Conservation (phyloP, 2,329 filamentous ascomycete genomes). For the Fusarium xyrophilum region DNA sequence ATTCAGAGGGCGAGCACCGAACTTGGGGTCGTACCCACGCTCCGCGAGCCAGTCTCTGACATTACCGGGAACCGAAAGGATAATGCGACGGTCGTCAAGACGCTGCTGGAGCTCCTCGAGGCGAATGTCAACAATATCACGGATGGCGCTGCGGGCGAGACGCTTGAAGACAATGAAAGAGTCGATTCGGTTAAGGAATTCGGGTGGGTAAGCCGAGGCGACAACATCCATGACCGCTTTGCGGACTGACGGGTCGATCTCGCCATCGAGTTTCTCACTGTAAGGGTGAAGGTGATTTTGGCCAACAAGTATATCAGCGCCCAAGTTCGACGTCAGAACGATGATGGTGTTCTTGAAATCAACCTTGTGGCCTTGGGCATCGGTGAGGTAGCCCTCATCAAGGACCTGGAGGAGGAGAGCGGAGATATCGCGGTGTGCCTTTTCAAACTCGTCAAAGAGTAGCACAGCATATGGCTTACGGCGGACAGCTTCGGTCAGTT, state of each 20-base stretch:
- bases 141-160: constrained; percentile 76
- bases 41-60: constrained; percentile 89
- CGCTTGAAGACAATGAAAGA: constrained; percentile 97
- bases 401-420: constrained; percentile 91
- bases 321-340: constrained; percentile 93
- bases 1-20: constrained; percentile 89
- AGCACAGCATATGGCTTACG: constrained; percentile 95
- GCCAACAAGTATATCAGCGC: constrained; percentile 87
- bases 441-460: constrained; percentile 97
- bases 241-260: constrained; percentile 76
- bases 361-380: constrained; percentile 93
- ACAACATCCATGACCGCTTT: constrained; percentile 90
- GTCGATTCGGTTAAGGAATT: constrained; percentile 96
- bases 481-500: constrained; percentile 92
- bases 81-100: constrained; percentile 85
- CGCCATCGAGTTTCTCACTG: constrained; percentile 67
- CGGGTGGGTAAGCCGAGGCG: constrained; percentile 75
- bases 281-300: constrained; percentile 70
- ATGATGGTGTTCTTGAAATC: constrained; percentile 98
- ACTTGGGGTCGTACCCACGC: constrained; percentile 88
- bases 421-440: constrained; percentile 94
- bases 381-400: constrained; percentile 94
- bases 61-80: constrained; percentile 71
- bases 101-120: constrained; percentile 82
- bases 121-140: constrained; percentile 93